These are phyloP conservation scores for Remersonia thermophila DNA, from an alignment of 2,329 filamentous ascomycete genomes.

Conservation along the genomic window DNA sequence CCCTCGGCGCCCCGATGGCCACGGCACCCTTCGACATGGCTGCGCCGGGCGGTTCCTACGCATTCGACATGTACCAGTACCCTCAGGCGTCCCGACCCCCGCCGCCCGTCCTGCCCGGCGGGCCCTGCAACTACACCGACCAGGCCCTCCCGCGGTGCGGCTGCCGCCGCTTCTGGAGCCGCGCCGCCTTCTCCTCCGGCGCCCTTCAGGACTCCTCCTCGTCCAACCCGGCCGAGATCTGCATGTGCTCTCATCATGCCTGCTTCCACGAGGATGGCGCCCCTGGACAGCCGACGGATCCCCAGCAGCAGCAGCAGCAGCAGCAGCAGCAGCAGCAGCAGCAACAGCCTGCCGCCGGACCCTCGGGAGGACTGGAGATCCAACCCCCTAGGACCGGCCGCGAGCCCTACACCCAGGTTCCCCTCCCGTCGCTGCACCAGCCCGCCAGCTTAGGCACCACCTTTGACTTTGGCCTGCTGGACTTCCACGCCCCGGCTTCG, in stretches of 20 bases:
- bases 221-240: constrained; percentile 30
- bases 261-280: constrained; percentile 45
- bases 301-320: background rate
- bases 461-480: constrained; percentile 28
- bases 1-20: constrained; percentile 35
- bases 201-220: constrained; percentile 20
- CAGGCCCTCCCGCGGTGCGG: constrained; percentile 43
- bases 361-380: constrained; percentile 35
- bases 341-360: constrained; percentile 6
- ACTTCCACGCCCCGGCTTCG: constrained; percentile 16
- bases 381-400: constrained; percentile 35
- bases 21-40: constrained; percentile 35
- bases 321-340: constrained; percentile 1
- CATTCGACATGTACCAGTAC: constrained; percentile 45
- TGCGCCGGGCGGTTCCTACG: constrained; percentile 30
- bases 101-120: constrained; percentile 31
- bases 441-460: constrained; percentile 25
- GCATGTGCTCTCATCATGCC: constrained; percentile 52
- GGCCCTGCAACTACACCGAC: constrained; percentile 47
- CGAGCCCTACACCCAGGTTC: constrained; percentile 40
- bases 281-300: constrained; percentile 15
- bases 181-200: constrained; percentile 19
- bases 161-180: constrained; percentile 49
- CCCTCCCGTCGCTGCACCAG: constrained; percentile 27
- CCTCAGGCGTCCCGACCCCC: constrained; percentile 19